phyloP scores from a whole-genome alignment of 768 basidiomycete genomes.

The Naganishia onofrii region DNA sequence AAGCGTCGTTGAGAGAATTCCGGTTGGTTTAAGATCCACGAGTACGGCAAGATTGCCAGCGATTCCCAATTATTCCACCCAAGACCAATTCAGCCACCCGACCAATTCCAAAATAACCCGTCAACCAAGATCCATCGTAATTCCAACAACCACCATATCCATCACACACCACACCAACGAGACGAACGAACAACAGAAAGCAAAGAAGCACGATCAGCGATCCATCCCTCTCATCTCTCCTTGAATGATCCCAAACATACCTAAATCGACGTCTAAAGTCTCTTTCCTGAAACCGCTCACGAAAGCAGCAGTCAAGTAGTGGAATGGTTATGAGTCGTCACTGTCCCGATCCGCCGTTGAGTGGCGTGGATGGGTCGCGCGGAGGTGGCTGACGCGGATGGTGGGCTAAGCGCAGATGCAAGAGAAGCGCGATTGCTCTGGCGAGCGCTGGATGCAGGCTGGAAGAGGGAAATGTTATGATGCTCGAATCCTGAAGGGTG shows the following conservation, averaged over 20 bases:
- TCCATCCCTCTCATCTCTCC: background rate
- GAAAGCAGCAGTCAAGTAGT: background rate
- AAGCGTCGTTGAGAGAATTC: too few relatives aligned
- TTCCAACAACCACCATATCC: background rate
- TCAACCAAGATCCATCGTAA: background rate
- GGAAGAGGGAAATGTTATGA: too few relatives aligned
- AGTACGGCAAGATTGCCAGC: background rate
- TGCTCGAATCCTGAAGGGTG: too few relatives aligned
- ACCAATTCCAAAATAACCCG: background rate
- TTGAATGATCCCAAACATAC: background rate
- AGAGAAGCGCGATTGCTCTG: too few relatives aligned
- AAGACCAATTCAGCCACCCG: background rate
- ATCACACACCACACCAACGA: background rate
- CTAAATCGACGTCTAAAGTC: slow-evolving; percentile 23
- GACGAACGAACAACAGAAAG: background rate
- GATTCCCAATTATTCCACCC: background rate
- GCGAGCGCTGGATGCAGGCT: too few relatives aligned
- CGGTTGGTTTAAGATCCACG: too few relatives aligned
- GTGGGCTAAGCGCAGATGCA: background rate
- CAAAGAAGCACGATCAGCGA: slow-evolving; percentile 6
- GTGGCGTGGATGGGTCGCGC: too few relatives aligned
- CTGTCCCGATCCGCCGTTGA: too few relatives aligned
- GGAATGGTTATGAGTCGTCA: slow-evolving; percentile 6
- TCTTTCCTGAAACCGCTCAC: background rate
- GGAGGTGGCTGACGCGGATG: too few relatives aligned